Evolutionary conservation across 1,139 yeast species (phyloP).

Genomic region (Saccharomycopsis hybrid): DNA sequence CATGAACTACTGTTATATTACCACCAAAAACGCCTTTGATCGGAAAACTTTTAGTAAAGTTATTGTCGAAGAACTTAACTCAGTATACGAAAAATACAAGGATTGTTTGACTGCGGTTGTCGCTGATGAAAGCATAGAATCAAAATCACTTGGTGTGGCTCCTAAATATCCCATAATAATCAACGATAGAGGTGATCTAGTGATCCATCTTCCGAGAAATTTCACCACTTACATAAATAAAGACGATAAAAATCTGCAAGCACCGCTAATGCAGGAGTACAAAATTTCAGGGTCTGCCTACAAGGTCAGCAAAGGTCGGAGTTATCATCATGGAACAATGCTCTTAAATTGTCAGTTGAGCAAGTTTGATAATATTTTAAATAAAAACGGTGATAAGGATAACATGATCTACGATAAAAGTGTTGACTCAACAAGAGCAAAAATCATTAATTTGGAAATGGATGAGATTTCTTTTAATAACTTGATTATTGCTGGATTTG

Average conservation of each 20-base stretch:
- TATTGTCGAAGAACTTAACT: slow-evolving; percentile 47
- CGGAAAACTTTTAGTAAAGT: slow-evolving; percentile 54
- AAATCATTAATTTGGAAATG: slow-evolving; percentile 15
- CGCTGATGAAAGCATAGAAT: background rate
- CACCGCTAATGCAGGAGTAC: no score
- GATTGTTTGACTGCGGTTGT: no score
- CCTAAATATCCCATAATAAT: slow-evolving; percentile 33
- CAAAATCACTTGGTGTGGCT: background rate
- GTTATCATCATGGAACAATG: slow-evolving; percentile 98
- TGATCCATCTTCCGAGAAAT: slow-evolving; percentile 46
- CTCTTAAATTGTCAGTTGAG: slow-evolving; percentile 59
- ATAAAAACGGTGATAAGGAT: slow-evolving; percentile 26
- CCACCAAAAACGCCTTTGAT: slow-evolving; percentile 60
- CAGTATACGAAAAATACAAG: slow-evolving; percentile 19
- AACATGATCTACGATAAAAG: slow-evolving; percentile 12
- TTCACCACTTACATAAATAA: slow-evolving; percentile 29
- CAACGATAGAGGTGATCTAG: slow-evolving; percentile 81
- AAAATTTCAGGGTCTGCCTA: slow-evolving; percentile 91
- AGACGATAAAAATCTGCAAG: slow-evolving; percentile 33
- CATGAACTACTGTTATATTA: slow-evolving; percentile 78
- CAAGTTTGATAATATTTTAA: slow-evolving; percentile 50
- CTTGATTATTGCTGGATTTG: slow-evolving; percentile 11
- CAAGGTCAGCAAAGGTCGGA: slow-evolving; percentile 73
- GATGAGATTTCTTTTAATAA: slow-evolving; percentile 6
- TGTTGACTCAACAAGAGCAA: slow-evolving; percentile 14